Percentiles rank a stretch among this genome's conserved stretches.
These are phyloP conservation scores for Coniochaeta prunicola DNA, from an alignment of 2,329 filamentous ascomycete species.

Conservation along the genomic window DNA sequence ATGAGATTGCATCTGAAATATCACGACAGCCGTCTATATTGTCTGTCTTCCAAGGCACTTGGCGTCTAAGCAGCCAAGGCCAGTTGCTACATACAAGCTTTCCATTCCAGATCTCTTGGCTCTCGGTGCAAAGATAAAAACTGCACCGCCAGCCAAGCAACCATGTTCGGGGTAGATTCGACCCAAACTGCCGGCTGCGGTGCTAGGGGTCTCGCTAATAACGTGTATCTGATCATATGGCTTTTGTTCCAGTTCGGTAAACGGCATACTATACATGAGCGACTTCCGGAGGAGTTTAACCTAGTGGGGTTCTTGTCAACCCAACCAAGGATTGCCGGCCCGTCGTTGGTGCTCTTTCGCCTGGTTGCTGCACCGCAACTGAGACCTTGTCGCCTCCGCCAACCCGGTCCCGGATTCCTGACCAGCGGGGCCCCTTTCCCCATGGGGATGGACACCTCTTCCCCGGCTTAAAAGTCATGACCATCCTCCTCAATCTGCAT, in stretches of 20 bases:
- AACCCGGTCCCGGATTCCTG: background rate
- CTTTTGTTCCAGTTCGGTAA: background rate
- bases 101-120: background rate
- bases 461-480: background rate
- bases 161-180: background rate
- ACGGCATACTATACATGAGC: background rate
- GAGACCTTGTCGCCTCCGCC: background rate
- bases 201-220: background rate
- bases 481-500: background rate
- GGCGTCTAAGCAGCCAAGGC: background rate
- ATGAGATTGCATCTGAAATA: background rate
- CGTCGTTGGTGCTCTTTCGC: background rate
- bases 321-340: background rate
- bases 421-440: background rate
- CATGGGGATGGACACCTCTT: background rate
- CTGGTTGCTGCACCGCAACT: background rate
- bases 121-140: background rate
- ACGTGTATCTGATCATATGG: background rate
- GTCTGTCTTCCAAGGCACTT: background rate
- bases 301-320: background rate
- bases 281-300: background rate
- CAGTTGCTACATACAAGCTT: background rate
- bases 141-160: background rate
- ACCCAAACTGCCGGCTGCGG: background rate
- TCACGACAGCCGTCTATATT: background rate